A percentile compares a stretch with the other conserved stretches of the same genome.
Conservation (phyloP, 345 rosid genomes). For the Eucalyptus pumila region DNA sequence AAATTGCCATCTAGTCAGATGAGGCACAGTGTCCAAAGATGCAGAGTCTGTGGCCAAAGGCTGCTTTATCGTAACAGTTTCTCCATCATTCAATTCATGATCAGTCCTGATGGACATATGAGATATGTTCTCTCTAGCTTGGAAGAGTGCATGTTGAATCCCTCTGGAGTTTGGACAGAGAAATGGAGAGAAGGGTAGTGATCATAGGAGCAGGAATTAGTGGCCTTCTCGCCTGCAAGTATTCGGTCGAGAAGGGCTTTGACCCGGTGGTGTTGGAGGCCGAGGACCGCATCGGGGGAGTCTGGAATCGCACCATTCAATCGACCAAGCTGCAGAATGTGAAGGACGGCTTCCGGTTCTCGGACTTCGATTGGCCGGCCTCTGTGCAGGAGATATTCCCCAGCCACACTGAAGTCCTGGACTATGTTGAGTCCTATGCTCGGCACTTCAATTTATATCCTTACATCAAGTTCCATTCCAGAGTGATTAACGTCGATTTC, state of each 20-base stretch:
- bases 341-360: constrained; percentile 6
- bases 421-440: constrained; percentile 16
- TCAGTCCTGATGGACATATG: background rate
- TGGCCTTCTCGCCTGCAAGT: constrained; percentile 32
- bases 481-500: constrained; percentile 8
- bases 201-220: constrained; percentile 29
- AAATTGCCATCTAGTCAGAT: background rate
- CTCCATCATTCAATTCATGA: background rate
- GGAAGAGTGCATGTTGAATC: fast-evolving
- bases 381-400: constrained; percentile 6
- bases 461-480: constrained; percentile 14
- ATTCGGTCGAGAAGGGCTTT: constrained; percentile 12
- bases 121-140: background rate
- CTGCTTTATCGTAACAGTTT: background rate
- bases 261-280: constrained; percentile 22
- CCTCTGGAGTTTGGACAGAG: background rate
- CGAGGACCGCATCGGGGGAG: constrained; percentile 5
- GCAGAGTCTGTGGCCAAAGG: background rate
- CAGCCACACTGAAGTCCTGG: background rate
- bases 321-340: constrained; percentile 15
- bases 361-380: constrained; percentile 35
- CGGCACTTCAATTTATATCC: constrained; percentile 1
- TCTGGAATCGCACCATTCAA: constrained; percentile 8
- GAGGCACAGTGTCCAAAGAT: background rate
- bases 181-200: constrained; percentile 16